phyloP scores from a whole-genome alignment of 1,284 basidiomycete species.

The Trichosporon sp. region DNA sequence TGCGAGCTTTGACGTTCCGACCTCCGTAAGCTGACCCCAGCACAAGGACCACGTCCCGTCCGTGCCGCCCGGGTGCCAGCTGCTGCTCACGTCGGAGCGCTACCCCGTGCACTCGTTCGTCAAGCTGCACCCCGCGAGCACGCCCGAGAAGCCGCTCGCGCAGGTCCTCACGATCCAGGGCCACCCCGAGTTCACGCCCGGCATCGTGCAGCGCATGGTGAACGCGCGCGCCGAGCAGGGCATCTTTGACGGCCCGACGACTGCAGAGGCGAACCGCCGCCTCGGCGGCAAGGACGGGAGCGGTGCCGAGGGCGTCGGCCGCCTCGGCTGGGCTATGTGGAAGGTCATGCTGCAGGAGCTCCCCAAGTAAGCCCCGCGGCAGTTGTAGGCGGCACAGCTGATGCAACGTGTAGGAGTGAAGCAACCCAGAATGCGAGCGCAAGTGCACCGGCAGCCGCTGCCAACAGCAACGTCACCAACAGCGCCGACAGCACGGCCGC shows the following conservation, averaged over 20 bases:
- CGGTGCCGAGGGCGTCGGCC: constrained; percentile 51
- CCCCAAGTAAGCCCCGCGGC: constrained; percentile 17
- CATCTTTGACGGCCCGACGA: constrained; percentile 46
- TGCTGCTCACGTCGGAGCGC: constrained; percentile 49
- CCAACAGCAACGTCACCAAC: background rate
- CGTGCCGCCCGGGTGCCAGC: constrained; percentile 49
- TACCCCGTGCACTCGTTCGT: constrained; percentile 53
- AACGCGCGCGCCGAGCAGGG: constrained; percentile 47
- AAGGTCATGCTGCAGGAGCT: constrained; percentile 50
- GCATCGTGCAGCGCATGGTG: constrained; percentile 52
- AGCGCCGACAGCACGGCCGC: background rate
- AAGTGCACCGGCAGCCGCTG: background rate
- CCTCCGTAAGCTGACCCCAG: background rate
- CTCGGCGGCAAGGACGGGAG: constrained; percentile 50
- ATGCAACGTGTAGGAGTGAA: constrained; percentile 13
- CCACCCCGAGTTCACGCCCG: constrained; percentile 55
- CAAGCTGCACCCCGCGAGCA: constrained; percentile 47
- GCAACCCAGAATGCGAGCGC: background rate
- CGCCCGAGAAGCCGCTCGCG: constrained; percentile 40
- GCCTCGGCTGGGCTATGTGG: constrained; percentile 52
- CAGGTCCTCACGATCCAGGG: constrained; percentile 52
- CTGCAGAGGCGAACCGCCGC: constrained; percentile 46
- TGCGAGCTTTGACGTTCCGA: background rate
- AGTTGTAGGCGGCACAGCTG: constrained; percentile 1
- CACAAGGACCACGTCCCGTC: constrained; percentile 53